A percentile compares a stretch with the other conserved stretches of the same genome.
phyloP scores from a whole-genome alignment of 352 stramenopile genomes.

The Phytophthora sansomeana region DNA sequence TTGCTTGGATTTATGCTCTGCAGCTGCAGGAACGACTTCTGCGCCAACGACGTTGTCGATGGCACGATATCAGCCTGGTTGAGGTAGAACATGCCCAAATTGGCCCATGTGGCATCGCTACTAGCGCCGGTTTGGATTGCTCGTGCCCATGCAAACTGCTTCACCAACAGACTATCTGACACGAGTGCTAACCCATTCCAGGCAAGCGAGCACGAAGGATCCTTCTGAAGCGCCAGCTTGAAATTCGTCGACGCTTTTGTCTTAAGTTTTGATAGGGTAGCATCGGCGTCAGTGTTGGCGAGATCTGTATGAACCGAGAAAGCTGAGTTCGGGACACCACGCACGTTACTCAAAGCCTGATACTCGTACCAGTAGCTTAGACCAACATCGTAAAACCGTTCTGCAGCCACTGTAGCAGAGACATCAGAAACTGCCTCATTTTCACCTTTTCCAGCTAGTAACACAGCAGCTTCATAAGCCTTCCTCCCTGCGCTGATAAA shows the following conservation, averaged over 20 bases:
- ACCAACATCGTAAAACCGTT: slow-evolving; percentile 76
- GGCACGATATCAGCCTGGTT: slow-evolving; percentile 42
- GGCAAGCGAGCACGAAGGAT: slow-evolving; percentile 58
- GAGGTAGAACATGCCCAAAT: slow-evolving; percentile 88
- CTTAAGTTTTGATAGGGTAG: slow-evolving; percentile 37
- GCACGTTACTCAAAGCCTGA: slow-evolving; percentile 51
- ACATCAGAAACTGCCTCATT: slow-evolving; percentile 7
- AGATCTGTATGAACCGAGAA: slow-evolving; percentile 37
- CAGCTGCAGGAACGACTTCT: slow-evolving; percentile 83
- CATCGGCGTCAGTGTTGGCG: slow-evolving; percentile 6
- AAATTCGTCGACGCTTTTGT: slow-evolving; percentile 52
- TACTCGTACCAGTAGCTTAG: slow-evolving; percentile 84
- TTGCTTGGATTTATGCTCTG: slow-evolving; percentile 86
- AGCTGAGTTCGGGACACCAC: slow-evolving; percentile 44
- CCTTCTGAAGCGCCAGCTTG: slow-evolving; percentile 49
- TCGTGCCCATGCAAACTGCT: slow-evolving; percentile 85
- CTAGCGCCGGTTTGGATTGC: slow-evolving; percentile 65
- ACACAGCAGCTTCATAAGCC: slow-evolving; percentile 58
- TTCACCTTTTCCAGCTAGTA: slow-evolving; percentile 25
- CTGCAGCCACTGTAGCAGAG: slow-evolving; percentile 29
- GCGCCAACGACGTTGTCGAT: slow-evolving; percentile 52
- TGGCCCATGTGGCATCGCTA: slow-evolving; percentile 80
- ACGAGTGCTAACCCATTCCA: slow-evolving; percentile 87
- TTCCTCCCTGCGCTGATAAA: slow-evolving; percentile 67
- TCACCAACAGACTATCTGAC: slow-evolving; percentile 65